Evolutionary conservation across 129 eudicot genomes (phyloP), one percentile per base, ranked within the genome.

Genomic region (Sambucus nigra): DNA sequence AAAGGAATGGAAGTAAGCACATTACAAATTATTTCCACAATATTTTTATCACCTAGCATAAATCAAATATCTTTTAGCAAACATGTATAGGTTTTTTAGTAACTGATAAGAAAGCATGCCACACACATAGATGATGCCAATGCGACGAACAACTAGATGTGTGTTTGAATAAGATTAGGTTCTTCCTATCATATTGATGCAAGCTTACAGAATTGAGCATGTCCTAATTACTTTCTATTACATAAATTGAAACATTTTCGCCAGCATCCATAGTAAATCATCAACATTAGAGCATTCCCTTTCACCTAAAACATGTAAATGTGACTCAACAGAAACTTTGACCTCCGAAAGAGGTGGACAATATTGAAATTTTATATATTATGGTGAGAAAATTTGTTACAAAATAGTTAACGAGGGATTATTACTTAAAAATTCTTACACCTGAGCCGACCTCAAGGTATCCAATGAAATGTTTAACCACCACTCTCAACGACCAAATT

Each of bases 261-360:
- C 56, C 24, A 91, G 78, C 65, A 91, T 76, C 33, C 95, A 72
- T 63, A 85, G 60, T 22, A 91, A 64, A 41, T 85, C 98, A 67
- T 91, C 98, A 57, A 91, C 65, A 32, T 72, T 85, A 95, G 95
- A 91, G 23, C 98, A 84, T 47, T 91, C 98, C 69, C 98, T 75
- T 69, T 91, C 98, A 40, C 98, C 98, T 62, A 91, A 69, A 64
- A 77, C 94, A 21, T 74, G 95, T 51, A 91, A 75, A 53, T 91
- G 79, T 22, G 98, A 86, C 76, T 85, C 98, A 27, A 85, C 63
- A 47, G 95, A 85, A 71, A 76, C 82, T 74, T 85, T 94, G 53
- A 91, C 98, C 35, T 95, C 95, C 47, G 98, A 91, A 66, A 91
- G 77, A 52, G 98, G 98, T 49, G 95, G 86, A 46, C 98, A 91